These are phyloP conservation scores for Castanospermum australe DNA, from an alignment of 306 rosid species.

Conservation along the genomic window DNA sequence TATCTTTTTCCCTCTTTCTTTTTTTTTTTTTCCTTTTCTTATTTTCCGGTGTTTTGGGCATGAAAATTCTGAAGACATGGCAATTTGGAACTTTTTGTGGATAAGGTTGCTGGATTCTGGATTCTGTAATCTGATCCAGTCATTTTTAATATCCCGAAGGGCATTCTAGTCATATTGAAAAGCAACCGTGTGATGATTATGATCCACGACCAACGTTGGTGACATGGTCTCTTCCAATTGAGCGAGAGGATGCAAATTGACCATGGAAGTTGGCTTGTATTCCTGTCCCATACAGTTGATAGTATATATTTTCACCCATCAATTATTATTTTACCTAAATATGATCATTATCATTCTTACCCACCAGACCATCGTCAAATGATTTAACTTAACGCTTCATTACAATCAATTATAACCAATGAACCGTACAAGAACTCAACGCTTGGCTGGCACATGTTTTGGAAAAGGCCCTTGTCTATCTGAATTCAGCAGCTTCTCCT, in stretches of 20 bases:
- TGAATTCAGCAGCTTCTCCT: too few species aligned
- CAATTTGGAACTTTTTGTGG: constrained; percentile 48
- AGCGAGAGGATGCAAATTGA: constrained; percentile 23
- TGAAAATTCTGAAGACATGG: constrained; percentile 44
- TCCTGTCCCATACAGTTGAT: constrained; percentile 1
- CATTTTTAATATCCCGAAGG: constrained; percentile 37
- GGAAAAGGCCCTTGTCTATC: not conserved
- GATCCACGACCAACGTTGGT: not conserved
- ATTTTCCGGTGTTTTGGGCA: constrained; percentile 24
- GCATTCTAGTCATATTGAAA: constrained; percentile 12
- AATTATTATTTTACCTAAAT: not conserved
- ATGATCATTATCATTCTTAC: not conserved
- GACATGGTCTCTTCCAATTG: not conserved
- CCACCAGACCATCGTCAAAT: not conserved
- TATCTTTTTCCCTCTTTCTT: constrained; percentile 8
- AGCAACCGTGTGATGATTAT: not conserved
- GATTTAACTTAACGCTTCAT: constrained; percentile 9
- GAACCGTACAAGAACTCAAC: not conserved
- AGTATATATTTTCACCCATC: not conserved
- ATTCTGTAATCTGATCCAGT: constrained; percentile 65
- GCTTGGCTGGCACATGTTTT: not conserved
- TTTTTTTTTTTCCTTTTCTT: constrained; percentile 6
- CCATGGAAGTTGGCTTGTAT: not conserved
- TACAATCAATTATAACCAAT: constrained; percentile 13
- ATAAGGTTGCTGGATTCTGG: constrained; percentile 78